Percentiles rank a stretch among this genome's conserved stretches.
These are phyloP conservation scores for Ceratobasidium sp. DNA, from an alignment of 1,284 basidiomycete genomes.

Conservation along the genomic window DNA sequence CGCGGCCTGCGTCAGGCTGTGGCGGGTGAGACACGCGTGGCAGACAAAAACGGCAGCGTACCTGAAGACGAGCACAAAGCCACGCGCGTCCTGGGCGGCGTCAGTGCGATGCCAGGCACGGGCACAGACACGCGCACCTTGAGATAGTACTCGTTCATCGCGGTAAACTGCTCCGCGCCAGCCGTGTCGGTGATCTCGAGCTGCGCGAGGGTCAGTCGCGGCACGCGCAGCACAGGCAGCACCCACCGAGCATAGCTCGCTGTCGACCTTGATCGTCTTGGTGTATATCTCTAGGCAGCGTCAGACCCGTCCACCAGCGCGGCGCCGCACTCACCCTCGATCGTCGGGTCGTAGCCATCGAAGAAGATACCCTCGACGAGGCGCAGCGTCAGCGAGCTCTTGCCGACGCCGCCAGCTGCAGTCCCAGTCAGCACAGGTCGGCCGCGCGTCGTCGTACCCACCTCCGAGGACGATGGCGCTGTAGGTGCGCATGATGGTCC, in stretches of 20 bases:
- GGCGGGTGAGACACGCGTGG: neutral
- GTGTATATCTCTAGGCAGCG: slow-evolving; percentile 69
- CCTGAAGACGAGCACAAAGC: slow-evolving; percentile 88
- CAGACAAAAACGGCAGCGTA: slow-evolving; percentile 50
- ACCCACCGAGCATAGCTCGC: slow-evolving; percentile 66
- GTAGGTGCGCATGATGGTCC: slow-evolving; percentile 66
- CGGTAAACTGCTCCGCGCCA: slow-evolving; percentile 86
- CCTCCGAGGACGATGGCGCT: slow-evolving; percentile 82
- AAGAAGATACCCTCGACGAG: slow-evolving; percentile 80
- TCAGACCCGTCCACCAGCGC: neutral
- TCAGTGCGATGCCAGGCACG: neutral
- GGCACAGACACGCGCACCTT: slow-evolving; percentile 61
- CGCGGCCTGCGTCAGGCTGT: slow-evolving; percentile 79
- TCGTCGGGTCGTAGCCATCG: slow-evolving; percentile 83
- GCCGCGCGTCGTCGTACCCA: slow-evolving; percentile 51
- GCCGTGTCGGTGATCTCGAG: slow-evolving; percentile 91
- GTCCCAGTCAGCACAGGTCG: neutral
- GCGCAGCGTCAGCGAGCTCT: slow-evolving; percentile 77
- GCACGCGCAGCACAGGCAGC: neutral
- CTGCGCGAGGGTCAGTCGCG: slow-evolving; percentile 52
- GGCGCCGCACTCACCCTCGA: slow-evolving; percentile 66
- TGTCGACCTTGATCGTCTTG: slow-evolving; percentile 69
- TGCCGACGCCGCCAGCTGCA: slow-evolving; percentile 67
- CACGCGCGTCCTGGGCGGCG: slow-evolving; percentile 60
- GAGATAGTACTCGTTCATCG: slow-evolving; percentile 81